These are phyloP conservation scores for Colletotrichum salicis DNA, from an alignment of 2,329 filamentous ascomycete genomes.

Conservation along the genomic window DNA sequence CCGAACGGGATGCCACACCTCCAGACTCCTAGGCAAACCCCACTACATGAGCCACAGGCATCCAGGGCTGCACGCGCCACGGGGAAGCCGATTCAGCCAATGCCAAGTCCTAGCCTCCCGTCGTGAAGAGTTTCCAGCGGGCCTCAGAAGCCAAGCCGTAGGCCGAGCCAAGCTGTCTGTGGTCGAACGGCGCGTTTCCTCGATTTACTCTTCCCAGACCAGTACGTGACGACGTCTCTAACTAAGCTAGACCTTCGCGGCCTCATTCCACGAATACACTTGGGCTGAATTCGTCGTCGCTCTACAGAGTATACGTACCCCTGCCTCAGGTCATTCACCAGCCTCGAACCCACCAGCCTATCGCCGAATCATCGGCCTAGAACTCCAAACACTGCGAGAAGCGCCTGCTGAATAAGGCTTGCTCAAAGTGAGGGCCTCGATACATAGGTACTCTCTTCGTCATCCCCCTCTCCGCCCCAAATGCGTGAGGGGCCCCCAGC, in stretches of 20 bases:
- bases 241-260: not conserved
- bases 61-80: slow-evolving; percentile 32
- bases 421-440: slow-evolving; percentile 17
- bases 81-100: slow-evolving; percentile 30
- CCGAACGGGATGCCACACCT: slow-evolving; percentile 20
- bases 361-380: not conserved
- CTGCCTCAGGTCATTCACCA: not conserved
- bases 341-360: not conserved
- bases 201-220: not conserved
- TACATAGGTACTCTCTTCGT: slow-evolving; percentile 10
- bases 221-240: not conserved
- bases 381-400: not conserved
- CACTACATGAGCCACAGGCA: slow-evolving; percentile 26
- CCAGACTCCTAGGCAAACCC: slow-evolving; percentile 5
- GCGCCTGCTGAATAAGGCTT: slow-evolving; percentile 29
- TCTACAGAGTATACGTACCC: not conserved
- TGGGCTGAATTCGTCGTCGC: not conserved
- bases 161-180: slow-evolving; percentile 23
- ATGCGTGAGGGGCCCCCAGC: slow-evolving; percentile 10
- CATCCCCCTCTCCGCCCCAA: slow-evolving; percentile 23
- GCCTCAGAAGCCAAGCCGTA: slow-evolving; percentile 17
- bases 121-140: slow-evolving; percentile 20
- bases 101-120: slow-evolving; percentile 17
- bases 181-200: slow-evolving; percentile 6
- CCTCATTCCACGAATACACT: too few species aligned